Evolutionary conservation across 2,329 filamentous ascomycete species (phyloP), one percentile per base, ranked within the genome.

Genomic region (Pseudogymnoascus sp.): DNA sequence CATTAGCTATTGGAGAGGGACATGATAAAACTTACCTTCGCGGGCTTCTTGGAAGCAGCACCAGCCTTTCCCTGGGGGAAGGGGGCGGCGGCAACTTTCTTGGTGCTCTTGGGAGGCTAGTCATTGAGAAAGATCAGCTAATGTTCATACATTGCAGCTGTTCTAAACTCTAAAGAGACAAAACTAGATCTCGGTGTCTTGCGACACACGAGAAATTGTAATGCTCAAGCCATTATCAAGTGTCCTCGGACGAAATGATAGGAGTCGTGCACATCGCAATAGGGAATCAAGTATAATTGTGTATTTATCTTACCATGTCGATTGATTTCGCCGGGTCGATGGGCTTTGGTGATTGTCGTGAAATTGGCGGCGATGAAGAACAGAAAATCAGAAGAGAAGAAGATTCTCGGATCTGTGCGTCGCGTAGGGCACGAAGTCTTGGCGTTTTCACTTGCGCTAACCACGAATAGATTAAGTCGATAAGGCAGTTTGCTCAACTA

Each of bases 81-180:
- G 79, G 94, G 94, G 82, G 94, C 92, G 78, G 94, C 84, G 74
- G 94, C 94, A 81, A 90, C 88, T 86, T 97, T 97, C 90, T 97
- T 97, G 85, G 92, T 92, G 76, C 83, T 78, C 84, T 97, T 99
- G 78, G 93, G 90, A 89, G 94, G 91, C 94, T 97, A 40, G 37
- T 60, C 37, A 45, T 60, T 52, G 40, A 60, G 59, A 42, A 60
- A 78, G 80, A 83, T 40, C 36, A 59, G 36, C 33, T 80, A 84
- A 82, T 86, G 85, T 87, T 84, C 87, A 87, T 82, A 83, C 87
- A 86, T 80, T 81, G 82, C 78, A 76, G 83, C 88, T 91, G 89
- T 87, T 88, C 86, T 88, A 80, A 89, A 88, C 91, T 96, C 91
- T 95, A 95, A 81, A 87, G 90, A 94, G 88, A 83, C 79, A 58